Evolutionary conservation across 108 stramenopile species (phyloP), one percentile per base, ranked within the genome.

Genomic region (Cyclotella atomus): DNA sequence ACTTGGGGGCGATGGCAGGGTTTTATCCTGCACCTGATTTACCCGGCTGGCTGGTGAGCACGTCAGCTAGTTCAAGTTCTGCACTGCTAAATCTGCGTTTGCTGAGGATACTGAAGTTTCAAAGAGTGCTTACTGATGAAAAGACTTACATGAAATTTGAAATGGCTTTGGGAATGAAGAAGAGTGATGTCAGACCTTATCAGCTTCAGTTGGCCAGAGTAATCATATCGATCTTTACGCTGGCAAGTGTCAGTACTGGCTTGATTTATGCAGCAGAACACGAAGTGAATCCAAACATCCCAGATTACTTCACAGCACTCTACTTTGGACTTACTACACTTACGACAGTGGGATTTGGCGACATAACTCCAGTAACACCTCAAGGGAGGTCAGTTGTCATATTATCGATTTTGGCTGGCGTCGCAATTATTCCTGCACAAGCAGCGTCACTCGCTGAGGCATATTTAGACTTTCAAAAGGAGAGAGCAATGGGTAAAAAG

Each of bases 321-420:
- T 95, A 95, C 76, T 95, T 95, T 72, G 90, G 89, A 10, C 60
- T 95, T 30, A 92, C 89, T 3, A 92, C 92, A 17, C 33, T 92
- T 0, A 89, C 91, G 29, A 89, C 91, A 0, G 87, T 89, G 1
- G 91, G 89, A 3, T 92, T 92, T 54, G 88, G 91, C 1, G 94
- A 95, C 50, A 95, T 95, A 54, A 79, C 84, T 19, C 94, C 94
- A 10, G 76, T 91, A 10, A 95, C 94, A 2, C 65, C 62, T 38
- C 54, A 75, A 27, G 94, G 94, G 8, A 78, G 86, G 50, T 50
- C 89, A 33, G 87, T 92, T 14, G 94, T 95, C 0, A 78, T 77
- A 38, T 81, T 70, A 2, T 78, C 81, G 10, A 95, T 92, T 49
- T 52, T 95, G 47, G 88, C 83, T 6, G 94, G 94, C 17, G 85